Base-by-base conservation (phyloP, 2,329 filamentous ascomycete genomes). In the Ascochyta pisi region DNA sequence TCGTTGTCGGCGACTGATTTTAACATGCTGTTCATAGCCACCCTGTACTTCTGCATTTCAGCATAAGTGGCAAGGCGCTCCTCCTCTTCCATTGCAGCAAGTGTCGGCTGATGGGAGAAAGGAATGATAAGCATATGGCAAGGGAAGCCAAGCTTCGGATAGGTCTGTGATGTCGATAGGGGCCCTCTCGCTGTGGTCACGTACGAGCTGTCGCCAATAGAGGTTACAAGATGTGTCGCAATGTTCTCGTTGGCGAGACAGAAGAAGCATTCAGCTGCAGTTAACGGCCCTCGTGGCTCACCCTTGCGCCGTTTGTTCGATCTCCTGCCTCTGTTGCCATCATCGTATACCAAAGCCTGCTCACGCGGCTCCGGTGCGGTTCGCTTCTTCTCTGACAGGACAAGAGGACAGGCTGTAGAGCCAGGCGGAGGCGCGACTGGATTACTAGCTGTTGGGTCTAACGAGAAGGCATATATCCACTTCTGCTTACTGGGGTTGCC, bases 111-210 rank as follows among this genome's bases (percentile, higher is more conserved):
- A 70, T 99, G 95, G 6, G 88, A 84, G 22, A 96, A 83, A 0
- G 95, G 93, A 56, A 97, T 94, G 68, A 99, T 94, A 59, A 99
- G 87, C 68, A 96, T 86, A 75, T 99, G 95, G 19, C 87, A 85
- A 0, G 94, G 91, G 70, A 94, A 96, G 22, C 82, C 79, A 4
- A 98, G 82, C 5, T 85, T 84, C 0, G 87, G 79, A 73, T 92
- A 96, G 2, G 88, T 93, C 7, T 84, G 79, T 0, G 84, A 76
- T 1, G 87, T 89, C 1, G 91, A 88, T 0, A 99, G 82, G 5
- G 95, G 93, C 0, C 95, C 95, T 75, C 96, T 97, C 56, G 95
- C 92, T 23, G 90, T 95, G 26, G 95, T 96, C 50, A 98, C 78
- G 74, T 98, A 98, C 50, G 87, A 84, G 57, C 96, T 90, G 16